Evolutionary conservation across 2,329 filamentous ascomycete species (phyloP).

Genomic region (Pyricularia grisea): DNA sequence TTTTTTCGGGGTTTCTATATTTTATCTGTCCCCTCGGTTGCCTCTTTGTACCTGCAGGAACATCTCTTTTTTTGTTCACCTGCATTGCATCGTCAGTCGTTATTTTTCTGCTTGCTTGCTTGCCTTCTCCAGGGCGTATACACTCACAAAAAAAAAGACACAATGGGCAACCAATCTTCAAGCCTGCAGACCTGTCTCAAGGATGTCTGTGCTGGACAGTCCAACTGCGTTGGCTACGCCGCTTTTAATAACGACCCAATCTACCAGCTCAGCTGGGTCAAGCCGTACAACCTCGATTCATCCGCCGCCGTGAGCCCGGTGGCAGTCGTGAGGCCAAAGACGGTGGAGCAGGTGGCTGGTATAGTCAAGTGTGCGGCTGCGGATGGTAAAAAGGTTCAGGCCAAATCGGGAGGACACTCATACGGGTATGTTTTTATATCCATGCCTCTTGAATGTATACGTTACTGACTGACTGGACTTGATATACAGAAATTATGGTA

Average conservation of each 20-base stretch:
- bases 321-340: slow-evolving; percentile 46
- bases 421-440: slow-evolving; percentile 36
- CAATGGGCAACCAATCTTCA: slow-evolving; percentile 34
- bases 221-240: slow-evolving; percentile 37
- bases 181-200: slow-evolving; percentile 35
- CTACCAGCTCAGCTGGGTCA: slow-evolving; percentile 40
- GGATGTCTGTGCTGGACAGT: slow-evolving; percentile 32
- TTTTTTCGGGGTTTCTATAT: background rate
- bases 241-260: slow-evolving; percentile 19
- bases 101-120: background rate
- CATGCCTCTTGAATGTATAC: background rate
- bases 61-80: background rate
- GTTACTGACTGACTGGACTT: background rate
- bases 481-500: slow-evolving; percentile 20
- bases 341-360: slow-evolving; percentile 41
- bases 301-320: slow-evolving; percentile 34
- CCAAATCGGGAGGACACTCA: slow-evolving; percentile 55
- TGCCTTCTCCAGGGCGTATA: background rate
- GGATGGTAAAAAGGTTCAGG: slow-evolving; percentile 44
- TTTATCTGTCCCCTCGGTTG: too few relatives aligned
- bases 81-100: background rate
- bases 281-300: slow-evolving; percentile 40
- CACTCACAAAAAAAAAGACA: background rate
- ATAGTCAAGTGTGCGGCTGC: slow-evolving; percentile 47
- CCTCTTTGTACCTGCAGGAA: background rate